Conservation (phyloP, 306 rosid species). For the Potentilla sterilis region DNA sequence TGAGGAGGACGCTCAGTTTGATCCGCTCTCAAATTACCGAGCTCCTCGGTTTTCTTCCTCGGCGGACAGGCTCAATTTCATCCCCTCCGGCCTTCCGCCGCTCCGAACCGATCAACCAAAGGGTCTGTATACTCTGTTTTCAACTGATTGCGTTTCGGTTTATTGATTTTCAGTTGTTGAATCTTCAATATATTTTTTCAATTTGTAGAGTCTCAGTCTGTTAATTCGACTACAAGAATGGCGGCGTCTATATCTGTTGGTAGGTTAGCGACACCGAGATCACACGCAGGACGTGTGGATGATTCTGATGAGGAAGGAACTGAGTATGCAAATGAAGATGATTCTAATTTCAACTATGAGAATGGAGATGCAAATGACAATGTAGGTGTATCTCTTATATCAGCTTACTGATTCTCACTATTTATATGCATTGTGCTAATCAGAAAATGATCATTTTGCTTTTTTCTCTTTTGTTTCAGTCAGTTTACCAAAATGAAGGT, state of each 20-base stretch:
- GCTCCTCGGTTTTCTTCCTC: conserved; percentile 44
- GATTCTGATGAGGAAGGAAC: conserved; percentile 72
- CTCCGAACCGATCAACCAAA: conserved; percentile 35
- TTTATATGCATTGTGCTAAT: conserved; percentile 1
- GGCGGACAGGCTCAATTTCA: conserved; percentile 44
- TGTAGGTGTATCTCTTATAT: conserved; percentile 19
- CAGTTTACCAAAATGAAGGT: conserved; percentile 21
- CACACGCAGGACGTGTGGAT: conserved; percentile 45
- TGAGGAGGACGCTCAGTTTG: conserved; percentile 26
- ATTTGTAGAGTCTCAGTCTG: conserved; percentile 27
- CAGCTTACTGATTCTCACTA: not conserved
- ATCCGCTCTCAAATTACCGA: conserved; percentile 18
- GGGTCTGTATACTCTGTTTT: conserved; percentile 34
- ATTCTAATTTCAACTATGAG: conserved; percentile 36
- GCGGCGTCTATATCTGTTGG: conserved; percentile 39
- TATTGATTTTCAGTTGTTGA: not conserved
- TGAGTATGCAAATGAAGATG: conserved; percentile 46
- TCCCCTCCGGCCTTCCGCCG: conserved; percentile 54
- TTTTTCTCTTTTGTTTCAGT: conserved; percentile 2
- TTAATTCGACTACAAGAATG: conserved; percentile 42
- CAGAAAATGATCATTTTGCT: not conserved
- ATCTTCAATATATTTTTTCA: not conserved
- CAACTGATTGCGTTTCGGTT: not conserved
- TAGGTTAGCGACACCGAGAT: conserved; percentile 51
- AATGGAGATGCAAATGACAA: conserved; percentile 30